Evolutionary conservation across 306 rosid species (phyloP).

Genomic region (Pueraria montana): DNA sequence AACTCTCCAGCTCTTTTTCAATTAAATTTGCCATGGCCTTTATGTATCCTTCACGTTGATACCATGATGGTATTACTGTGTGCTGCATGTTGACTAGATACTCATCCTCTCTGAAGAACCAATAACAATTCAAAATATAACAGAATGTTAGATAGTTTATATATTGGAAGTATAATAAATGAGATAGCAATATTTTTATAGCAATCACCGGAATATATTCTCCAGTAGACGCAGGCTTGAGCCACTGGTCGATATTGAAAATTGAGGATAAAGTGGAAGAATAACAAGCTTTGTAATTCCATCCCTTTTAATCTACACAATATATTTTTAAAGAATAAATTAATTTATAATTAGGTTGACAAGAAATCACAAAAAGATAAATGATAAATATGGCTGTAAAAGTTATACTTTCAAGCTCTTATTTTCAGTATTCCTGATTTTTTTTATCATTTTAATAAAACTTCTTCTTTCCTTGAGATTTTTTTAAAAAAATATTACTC

Average conservation of each 20-base stretch:
- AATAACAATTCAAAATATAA: conserved; percentile 37
- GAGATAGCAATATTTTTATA: not conserved
- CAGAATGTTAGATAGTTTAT: conserved; percentile 26
- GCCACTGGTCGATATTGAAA: conserved; percentile 93
- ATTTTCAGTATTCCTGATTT: not conserved
- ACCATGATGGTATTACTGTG: conserved; percentile 94
- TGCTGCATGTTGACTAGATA: conserved; percentile 94
- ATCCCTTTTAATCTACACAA: conserved; percentile 76
- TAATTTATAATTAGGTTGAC: conserved; percentile 42
- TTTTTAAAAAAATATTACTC: too few species aligned
- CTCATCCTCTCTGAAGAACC: conserved; percentile 77
- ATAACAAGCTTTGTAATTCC: conserved; percentile 85
- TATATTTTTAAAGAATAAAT: conserved; percentile 17
- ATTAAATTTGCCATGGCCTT: conserved; percentile 90
- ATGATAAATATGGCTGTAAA: conserved; percentile 7
- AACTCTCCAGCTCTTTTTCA: conserved; percentile 71
- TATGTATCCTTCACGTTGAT: conserved; percentile 91
- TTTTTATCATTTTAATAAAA: not conserved
- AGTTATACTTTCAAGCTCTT: not conserved
- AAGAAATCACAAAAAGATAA: conserved; percentile 1
- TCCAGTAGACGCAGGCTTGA: conserved; percentile 89
- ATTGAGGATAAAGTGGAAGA: conserved; percentile 94
- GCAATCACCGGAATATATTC: conserved; percentile 78
- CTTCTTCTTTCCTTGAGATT: not conserved
- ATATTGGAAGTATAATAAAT: not conserved